Evolutionary conservation across 805 yeast genomes (phyloP), one percentile per base, ranked within the genome.

Genomic region (Candida vaughaniae): DNA sequence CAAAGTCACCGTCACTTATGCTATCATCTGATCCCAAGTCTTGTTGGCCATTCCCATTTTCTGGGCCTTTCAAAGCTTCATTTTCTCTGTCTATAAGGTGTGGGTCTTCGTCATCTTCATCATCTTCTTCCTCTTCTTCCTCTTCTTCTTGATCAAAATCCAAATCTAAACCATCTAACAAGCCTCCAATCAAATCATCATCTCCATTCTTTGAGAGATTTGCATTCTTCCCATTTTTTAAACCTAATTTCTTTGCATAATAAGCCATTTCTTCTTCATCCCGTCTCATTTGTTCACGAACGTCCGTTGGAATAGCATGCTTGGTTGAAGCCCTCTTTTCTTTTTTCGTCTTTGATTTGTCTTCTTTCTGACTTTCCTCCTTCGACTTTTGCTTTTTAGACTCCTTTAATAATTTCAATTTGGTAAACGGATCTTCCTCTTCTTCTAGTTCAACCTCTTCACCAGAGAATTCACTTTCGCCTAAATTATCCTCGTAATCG

Each of bases 221-320:
- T 3, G 62, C 39, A 11, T 67, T 69, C 37, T 70, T 72, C 0
- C 78, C 76, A 45, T 79, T 79, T 39, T 67, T 69, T 48, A 85
- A 56, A 1, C 95, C 95, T 7, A 90, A 66, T 51, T 85, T 82
- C 45, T 82, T 83, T 3, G 96, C 90, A 56, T 88, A 90, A 53
- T 82, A 87, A 29, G 74, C 78, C 62, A 85, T 80, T 36, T 90
- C 95, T 39, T 77, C 81, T 41, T 86, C 95, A 47, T 85, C 95
- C 44, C 73, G 70, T 32, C 64, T 62, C 47, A 75, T 52, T 22
- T 72, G 60, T 5, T 73, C 76, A 25, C 67, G 66, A 25, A 79
- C 80, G 3, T 69, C 68, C 2, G 75, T 65, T 5, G 68, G 38
- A 6, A 55, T 25, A 4, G 14, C 33, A 20, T 8, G 25, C 20